Evolutionary conservation across 1,284 basidiomycete genomes (phyloP).

Genomic region (Cutaneotrichosporon sp.): DNA sequence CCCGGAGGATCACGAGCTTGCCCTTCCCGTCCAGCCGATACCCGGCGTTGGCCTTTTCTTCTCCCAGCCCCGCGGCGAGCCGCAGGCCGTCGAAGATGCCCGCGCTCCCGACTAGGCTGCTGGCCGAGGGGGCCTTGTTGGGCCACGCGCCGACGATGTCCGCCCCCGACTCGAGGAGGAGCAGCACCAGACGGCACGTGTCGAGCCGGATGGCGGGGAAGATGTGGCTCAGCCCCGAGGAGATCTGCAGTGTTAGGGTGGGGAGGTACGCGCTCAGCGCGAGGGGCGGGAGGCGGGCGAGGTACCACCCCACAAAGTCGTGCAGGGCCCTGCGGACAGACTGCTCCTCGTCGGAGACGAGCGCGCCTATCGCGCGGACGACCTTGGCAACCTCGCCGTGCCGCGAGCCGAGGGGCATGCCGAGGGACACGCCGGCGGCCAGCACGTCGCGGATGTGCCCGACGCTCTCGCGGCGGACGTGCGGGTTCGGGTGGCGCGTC

Average conservation of each 20-base stretch:
- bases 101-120: constrained; percentile 9
- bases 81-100: constrained; percentile 51
- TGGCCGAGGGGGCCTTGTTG: neutral
- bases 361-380: constrained; percentile 66
- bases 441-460: constrained; percentile 78
- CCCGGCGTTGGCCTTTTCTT: constrained; percentile 44
- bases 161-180: constrained; percentile 75
- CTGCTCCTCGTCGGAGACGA: constrained; percentile 78
- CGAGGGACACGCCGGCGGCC: constrained; percentile 63
- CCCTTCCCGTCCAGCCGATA: constrained; percentile 34
- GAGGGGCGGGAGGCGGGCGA: constrained; percentile 62
- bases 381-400: constrained; percentile 63
- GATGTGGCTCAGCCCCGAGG: constrained; percentile 91
- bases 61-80: constrained; percentile 48
- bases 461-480: constrained; percentile 78
- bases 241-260: constrained; percentile 75
- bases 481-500: constrained; percentile 78
- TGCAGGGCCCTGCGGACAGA: constrained; percentile 55
- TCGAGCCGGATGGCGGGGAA: constrained; percentile 92
- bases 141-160: constrained; percentile 71
- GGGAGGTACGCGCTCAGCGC: constrained; percentile 70
- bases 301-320: constrained; percentile 64
- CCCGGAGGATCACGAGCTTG: constrained; percentile 44
- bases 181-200: constrained; percentile 76
- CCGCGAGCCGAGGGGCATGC: constrained; percentile 52